Evolutionary conservation across 2,329 filamentous ascomycete species (phyloP).

Genomic region (Colletotrichum sojae): DNA sequence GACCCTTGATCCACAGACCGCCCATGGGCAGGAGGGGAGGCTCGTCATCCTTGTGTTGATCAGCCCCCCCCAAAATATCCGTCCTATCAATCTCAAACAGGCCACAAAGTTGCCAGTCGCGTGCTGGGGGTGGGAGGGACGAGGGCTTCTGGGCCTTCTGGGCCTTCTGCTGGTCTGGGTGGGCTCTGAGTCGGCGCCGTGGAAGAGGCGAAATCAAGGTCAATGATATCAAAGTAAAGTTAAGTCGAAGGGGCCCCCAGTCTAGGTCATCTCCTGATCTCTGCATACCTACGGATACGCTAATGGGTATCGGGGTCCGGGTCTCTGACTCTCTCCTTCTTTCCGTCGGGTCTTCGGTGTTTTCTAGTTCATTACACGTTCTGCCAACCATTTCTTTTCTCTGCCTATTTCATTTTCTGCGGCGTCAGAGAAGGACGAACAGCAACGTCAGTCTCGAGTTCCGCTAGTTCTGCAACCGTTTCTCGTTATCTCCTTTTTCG

Average conservation of each 20-base stretch:
- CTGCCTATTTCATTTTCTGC: conserved; percentile 4
- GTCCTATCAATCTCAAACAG: conserved; percentile 69
- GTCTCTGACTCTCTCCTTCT: conserved; percentile 4
- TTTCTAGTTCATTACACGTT: conserved; percentile 18
- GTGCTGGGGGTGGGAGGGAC: conserved; percentile 36
- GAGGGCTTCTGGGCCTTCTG: conserved; percentile 6
- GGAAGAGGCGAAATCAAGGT: conserved; percentile 34
- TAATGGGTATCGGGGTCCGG: background rate
- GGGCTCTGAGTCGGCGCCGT: conserved; percentile 8
- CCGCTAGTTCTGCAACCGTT: conserved; percentile 25
- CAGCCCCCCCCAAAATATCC: conserved; percentile 60
- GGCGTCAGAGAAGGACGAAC: conserved; percentile 4
- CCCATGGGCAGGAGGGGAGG: conserved; percentile 35
- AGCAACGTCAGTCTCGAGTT: conserved; percentile 6
- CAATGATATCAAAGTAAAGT: conserved; percentile 39
- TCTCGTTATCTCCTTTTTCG: conserved; percentile 35
- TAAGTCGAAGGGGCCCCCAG: conserved; percentile 33
- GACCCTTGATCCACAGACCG: conserved; percentile 44
- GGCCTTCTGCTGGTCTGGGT: background rate
- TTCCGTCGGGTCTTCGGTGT: conserved; percentile 30
- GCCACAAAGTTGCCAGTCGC: conserved; percentile 42
- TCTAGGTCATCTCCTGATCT: conserved; percentile 27
- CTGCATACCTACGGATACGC: conserved; percentile 23
- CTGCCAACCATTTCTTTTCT: conserved; percentile 15
- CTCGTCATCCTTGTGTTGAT: conserved; percentile 55